Conservation (phyloP, 805 yeast genomes). For the Candida orba region DNA sequence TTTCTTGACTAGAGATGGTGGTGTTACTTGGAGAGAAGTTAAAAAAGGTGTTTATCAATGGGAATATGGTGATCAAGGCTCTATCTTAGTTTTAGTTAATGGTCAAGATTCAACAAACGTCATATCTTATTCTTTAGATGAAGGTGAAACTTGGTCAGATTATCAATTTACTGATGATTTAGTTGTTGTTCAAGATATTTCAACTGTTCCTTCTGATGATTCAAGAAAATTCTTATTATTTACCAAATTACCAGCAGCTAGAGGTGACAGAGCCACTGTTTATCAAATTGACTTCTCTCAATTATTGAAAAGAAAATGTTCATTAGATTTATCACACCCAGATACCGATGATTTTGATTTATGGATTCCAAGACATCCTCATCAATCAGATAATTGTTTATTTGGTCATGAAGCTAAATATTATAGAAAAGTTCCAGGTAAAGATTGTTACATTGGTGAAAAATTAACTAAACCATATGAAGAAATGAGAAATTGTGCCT, state of each 20-base stretch:
- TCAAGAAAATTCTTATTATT: constrained; percentile 69
- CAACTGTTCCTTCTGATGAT: constrained; percentile 90
- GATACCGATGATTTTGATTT: constrained; percentile 53
- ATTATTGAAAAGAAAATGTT: constrained; percentile 48
- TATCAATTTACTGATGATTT: constrained; percentile 52
- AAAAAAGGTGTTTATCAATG: constrained; percentile 72
- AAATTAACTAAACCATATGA: constrained; percentile 52
- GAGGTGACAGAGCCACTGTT: constrained; percentile 40
- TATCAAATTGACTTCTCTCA: constrained; percentile 52
- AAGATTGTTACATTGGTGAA: constrained; percentile 59
- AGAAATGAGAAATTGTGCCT: constrained; percentile 61
- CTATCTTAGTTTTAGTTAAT: constrained; percentile 68
- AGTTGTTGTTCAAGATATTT: constrained; percentile 59
- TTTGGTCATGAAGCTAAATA: constrained; percentile 66
- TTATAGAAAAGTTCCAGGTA: constrained; percentile 49
- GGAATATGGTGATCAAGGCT: constrained; percentile 96
- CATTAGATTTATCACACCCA: constrained; percentile 35
- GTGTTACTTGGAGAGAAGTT: constrained; percentile 79
- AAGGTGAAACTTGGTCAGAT: constrained; percentile 71
- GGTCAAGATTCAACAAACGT: constrained; percentile 50
- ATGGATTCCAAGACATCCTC: constrained; percentile 56
- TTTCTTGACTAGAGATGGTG: constrained; percentile 84
- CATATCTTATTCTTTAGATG: constrained; percentile 64
- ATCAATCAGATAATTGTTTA: constrained; percentile 44
- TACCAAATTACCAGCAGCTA: constrained; percentile 37